Evolutionary conservation across 2,329 filamentous ascomycete species (phyloP), one percentile per base, ranked within the genome.

Genomic region (Elsinoe necatrix): DNA sequence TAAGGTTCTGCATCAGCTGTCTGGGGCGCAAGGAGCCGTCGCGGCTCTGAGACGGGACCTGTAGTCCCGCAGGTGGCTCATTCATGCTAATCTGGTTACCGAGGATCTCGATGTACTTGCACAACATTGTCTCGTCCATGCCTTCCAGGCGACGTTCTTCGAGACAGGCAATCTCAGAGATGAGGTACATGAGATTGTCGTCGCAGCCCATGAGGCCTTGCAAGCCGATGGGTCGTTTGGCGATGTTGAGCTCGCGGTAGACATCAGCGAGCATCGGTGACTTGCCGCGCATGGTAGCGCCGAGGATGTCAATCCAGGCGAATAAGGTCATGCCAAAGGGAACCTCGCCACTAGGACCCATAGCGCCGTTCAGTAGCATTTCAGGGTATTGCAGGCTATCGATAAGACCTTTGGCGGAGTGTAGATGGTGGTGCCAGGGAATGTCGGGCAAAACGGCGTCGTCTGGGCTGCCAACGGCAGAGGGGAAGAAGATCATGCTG

Each of bases 151-250:
- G 95, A 61, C 96, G 81, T 2, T 88, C 87, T 70, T 97, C 93
- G 55, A 98, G 83, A 72, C 93, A 97, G 56, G 92, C 89, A 65
- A 97, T 95, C 74, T 98, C 93, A 1, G 90, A 95, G 69, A 98
- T 95, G 65, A 97, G 79, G 71, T 95, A 97, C 90, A 98, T 96
- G 72, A 97, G 87, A 20, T 85, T 84, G 73, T 98, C 93, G 62
- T 97, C 92, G 71, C 93, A 97, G 63, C 93, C 93, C 91, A 97
- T 97, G 54, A 97, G 80, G 75, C 95, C 90, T 55, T 86, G 84
- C 35, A 98, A 80, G 9, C 93, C 93, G 8, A 88, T 87, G 1
- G 75, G 73, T 4, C 78, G 73, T 21, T 76, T 74, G 50, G 71
- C 75, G 54, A 95, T 81, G 70, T 95, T 89, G 78, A 96, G 95